These are phyloP conservation scores for Hypseocharis bilobata DNA, from an alignment of 441 rosid genomes.

Conservation along the genomic window DNA sequence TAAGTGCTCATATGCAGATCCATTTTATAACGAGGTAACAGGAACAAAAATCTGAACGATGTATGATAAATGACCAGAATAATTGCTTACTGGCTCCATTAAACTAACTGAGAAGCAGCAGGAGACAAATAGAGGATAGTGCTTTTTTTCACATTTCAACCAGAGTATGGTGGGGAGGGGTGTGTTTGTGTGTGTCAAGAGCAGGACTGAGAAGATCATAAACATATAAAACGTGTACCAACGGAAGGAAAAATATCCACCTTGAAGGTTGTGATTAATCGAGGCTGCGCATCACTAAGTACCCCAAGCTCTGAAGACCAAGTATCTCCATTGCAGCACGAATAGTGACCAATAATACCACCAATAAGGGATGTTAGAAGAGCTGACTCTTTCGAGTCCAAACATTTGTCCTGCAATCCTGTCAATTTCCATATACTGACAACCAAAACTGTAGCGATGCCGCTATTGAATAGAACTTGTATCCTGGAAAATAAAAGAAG, in stretches of 20 bases:
- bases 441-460: slow-evolving; percentile 47
- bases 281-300: slow-evolving; percentile 72
- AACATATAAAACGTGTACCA: not conserved
- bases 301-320: slow-evolving; percentile 95
- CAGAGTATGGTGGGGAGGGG: not conserved
- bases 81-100: not conserved
- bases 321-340: slow-evolving; percentile 79
- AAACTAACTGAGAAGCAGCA: not conserved
- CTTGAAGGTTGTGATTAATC: slow-evolving; percentile 82
- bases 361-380: slow-evolving; percentile 55
- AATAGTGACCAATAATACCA: slow-evolving; percentile 78
- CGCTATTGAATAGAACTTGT: slow-evolving; percentile 71
- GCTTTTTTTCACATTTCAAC: not conserved
- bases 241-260: slow-evolving; percentile 26
- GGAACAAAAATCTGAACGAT: not conserved
- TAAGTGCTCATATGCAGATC: not conserved
- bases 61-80: not conserved
- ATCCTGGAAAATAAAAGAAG: slow-evolving; percentile 40
- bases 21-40: not conserved
- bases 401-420: slow-evolving; percentile 62
- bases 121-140: not conserved
- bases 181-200: not conserved
- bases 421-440: slow-evolving; percentile 37
- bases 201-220: not conserved
- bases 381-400: slow-evolving; percentile 49